Percentiles rank a stretch among this genome's conserved stretches.
Evolutionary conservation across 2,329 filamentous ascomycete genomes (phyloP).

Genomic region (Sporothrix luriei): DNA sequence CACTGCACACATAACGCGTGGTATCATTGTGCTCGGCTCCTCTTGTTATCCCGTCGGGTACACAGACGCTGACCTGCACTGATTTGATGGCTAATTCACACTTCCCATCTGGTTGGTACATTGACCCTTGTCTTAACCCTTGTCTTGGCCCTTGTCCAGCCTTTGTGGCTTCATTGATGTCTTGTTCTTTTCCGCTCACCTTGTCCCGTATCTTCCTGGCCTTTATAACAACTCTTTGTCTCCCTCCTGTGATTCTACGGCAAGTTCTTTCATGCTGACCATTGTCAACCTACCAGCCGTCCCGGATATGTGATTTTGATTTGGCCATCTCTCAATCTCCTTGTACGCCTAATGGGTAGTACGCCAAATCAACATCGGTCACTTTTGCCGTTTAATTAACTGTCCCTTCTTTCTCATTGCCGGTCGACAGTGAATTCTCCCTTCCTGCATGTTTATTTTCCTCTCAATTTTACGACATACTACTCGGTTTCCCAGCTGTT

Average conservation of each 20-base stretch:
- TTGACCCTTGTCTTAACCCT: neutral
- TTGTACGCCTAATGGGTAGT: constrained; percentile 14
- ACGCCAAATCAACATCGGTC: constrained; percentile 6
- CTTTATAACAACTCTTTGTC: neutral
- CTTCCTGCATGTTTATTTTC: neutral
- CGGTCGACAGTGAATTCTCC: neutral
- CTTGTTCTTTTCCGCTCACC: neutral
- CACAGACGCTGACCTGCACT: constrained; percentile 13
- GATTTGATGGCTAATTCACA: neutral
- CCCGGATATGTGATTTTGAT: constrained; percentile 21
- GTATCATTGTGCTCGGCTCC: constrained; percentile 19
- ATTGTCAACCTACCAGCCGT: constrained; percentile 24
- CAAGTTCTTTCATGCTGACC: neutral
- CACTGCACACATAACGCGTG: neutral
- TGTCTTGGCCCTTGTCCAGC: neutral
- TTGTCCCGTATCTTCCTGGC: neutral
- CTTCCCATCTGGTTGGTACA: constrained; percentile 3
- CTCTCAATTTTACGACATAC: neutral
- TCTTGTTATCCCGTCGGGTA: constrained; percentile 18
- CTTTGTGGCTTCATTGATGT: neutral
- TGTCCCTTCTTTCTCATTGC: neutral
- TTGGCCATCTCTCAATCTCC: neutral
- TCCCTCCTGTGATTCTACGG: neutral
- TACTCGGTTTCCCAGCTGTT: constrained; percentile 22
- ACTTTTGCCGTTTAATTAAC: constrained; percentile 26